Percentiles rank a stretch among this genome's conserved stretches.
Conservation (phyloP, 2,329 filamentous ascomycete species). For the Paraphoma chrysanthemicola region DNA sequence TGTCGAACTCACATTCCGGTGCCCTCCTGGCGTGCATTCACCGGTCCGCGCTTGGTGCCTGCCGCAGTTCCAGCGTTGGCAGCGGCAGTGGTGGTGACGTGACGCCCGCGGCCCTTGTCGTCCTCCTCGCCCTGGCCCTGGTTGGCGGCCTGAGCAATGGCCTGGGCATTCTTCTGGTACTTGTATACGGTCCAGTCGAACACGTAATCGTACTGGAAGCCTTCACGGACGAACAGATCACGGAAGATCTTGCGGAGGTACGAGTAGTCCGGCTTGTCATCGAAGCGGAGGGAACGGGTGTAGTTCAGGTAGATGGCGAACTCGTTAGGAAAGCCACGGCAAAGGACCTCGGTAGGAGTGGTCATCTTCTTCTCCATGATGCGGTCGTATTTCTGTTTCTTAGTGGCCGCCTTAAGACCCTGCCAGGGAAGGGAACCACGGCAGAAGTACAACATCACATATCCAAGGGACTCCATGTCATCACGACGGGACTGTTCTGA, state of each 20-base stretch:
- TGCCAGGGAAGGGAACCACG: constrained; percentile 99
- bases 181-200: constrained; percentile 99
- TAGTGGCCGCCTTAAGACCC: constrained; percentile 95
- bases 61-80: constrained; percentile 69
- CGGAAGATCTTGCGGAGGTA: constrained; percentile 99
- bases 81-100: constrained; percentile 66
- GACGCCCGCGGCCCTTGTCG: constrained; percentile 71
- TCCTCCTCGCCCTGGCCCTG: constrained; percentile 72
- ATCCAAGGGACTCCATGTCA: constrained; percentile 98
- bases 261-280: constrained; percentile 99
- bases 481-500: constrained; percentile 97
- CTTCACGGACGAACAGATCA: constrained; percentile 97
- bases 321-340: constrained; percentile 98
- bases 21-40: constrained; percentile 82
- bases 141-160: constrained; percentile 82
- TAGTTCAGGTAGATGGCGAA: constrained; percentile 99
- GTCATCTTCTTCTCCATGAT: constrained; percentile 99
- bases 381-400: constrained; percentile 99
- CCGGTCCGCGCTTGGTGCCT: constrained; percentile 72
- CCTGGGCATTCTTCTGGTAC: constrained; percentile 99
- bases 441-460: constrained; percentile 99
- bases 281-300: constrained; percentile 96
- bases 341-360: constrained; percentile 96
- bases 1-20: constrained; percentile 94
- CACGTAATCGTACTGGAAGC: constrained; percentile 99